Conservation (phyloP, 129 eudicot species). For the Artemisia argyi region DNA sequence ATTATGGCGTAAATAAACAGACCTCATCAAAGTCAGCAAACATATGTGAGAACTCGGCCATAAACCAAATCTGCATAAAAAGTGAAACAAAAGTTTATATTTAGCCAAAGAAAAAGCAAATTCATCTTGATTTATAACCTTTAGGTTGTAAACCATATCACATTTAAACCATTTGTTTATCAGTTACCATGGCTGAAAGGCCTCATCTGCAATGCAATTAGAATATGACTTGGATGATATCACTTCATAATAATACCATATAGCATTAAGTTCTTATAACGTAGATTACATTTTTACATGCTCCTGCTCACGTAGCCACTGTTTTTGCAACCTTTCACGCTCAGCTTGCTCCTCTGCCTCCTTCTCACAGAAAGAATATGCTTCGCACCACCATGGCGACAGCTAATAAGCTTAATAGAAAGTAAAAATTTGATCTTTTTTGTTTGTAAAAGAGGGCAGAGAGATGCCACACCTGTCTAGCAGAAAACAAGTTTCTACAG, state of each 20-base stretch:
- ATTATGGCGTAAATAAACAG: conserved; percentile 23
- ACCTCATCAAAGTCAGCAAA: conserved; percentile 79
- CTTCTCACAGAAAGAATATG: too few relatives aligned
- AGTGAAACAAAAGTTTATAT: neutral
- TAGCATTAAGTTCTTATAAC: too few relatives aligned
- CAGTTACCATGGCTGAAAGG: too few relatives aligned
- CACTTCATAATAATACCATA: neutral
- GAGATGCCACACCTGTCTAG: too few relatives aligned
- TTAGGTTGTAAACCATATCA: conserved; percentile 7
- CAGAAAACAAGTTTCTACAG: too few relatives aligned
- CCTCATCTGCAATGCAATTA: conserved; percentile 64
- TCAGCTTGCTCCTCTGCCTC: too few relatives aligned
- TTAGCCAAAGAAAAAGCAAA: neutral
- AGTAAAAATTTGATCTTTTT: neutral
- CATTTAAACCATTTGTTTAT: neutral
- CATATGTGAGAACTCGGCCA: conserved; percentile 84
- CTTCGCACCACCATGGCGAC: too few relatives aligned
- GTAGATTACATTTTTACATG: too few relatives aligned
- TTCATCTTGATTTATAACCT: neutral
- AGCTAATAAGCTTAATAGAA: too few relatives aligned
- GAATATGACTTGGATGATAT: conserved; percentile 1
- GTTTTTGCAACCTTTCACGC: too few relatives aligned
- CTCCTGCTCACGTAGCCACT: too few relatives aligned
- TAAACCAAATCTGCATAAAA: conserved; percentile 83
- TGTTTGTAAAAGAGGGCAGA: too few relatives aligned